A percentile compares a stretch with the other conserved stretches of the same genome.
Evolutionary conservation across 345 rosid species (phyloP).

Genomic region (Salix suchowensis): DNA sequence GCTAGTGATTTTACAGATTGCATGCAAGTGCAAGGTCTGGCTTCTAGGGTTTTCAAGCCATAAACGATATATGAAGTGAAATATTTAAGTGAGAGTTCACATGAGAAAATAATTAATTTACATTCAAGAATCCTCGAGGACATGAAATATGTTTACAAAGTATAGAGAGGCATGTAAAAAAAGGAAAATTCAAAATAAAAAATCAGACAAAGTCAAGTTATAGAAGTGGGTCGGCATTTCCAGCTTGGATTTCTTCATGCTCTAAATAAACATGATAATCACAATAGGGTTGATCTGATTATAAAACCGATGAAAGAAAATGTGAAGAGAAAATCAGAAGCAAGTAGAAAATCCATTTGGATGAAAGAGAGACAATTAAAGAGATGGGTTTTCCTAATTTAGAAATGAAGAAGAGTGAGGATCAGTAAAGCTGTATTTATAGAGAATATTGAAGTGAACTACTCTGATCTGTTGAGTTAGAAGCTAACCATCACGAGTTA

Average conservation of each 20-base stretch:
- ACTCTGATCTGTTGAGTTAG: slow-evolving; percentile 3
- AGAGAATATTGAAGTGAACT: slow-evolving; percentile 11
- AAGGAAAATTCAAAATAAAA: neutral
- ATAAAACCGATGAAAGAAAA: neutral
- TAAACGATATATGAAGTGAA: too few species aligned
- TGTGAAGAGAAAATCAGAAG: neutral
- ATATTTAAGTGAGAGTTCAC: too few species aligned
- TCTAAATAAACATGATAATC: too few species aligned
- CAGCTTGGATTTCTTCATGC: neutral
- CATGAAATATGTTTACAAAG: neutral
- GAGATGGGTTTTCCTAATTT: neutral
- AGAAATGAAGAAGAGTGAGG: neutral
- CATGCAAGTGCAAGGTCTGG: neutral
- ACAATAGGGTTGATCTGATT: neutral
- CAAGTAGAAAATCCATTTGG: neutral
- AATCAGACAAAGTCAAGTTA: neutral
- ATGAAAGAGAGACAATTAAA: neutral
- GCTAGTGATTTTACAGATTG: neutral
- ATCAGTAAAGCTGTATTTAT: slow-evolving; percentile 27
- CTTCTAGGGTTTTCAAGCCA: too few species aligned
- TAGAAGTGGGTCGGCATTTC: neutral
- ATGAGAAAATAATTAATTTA: too few species aligned
- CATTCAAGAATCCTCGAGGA: too few species aligned
- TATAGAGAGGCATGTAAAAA: neutral
- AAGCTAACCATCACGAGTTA: slow-evolving; percentile 16